These are phyloP conservation scores for Eucalyptus cloeziana DNA, from an alignment of 345 rosid genomes.

Conservation along the genomic window DNA sequence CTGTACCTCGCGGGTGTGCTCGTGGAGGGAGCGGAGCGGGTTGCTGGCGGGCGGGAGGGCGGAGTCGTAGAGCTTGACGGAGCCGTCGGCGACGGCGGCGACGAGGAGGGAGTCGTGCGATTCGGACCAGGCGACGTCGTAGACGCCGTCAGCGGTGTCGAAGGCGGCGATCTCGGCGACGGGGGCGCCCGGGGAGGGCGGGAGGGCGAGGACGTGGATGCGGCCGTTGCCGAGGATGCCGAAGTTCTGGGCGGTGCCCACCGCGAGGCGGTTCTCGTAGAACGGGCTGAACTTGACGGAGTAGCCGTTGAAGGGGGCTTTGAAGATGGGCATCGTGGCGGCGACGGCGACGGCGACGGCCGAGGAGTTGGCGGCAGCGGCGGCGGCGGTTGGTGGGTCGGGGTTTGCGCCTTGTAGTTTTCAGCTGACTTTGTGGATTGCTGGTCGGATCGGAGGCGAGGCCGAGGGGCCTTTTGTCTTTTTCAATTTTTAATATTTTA, in stretches of 20 bases:
- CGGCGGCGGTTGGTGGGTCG: background rate
- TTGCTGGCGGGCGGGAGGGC: conserved; percentile 60
- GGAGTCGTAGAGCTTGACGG: conserved; percentile 79
- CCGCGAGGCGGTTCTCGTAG: conserved; percentile 79
- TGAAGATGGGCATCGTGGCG: conserved; percentile 62
- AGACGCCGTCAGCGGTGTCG: conserved; percentile 89
- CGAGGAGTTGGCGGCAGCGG: background rate
- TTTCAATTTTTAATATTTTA: background rate
- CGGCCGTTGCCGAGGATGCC: conserved; percentile 97
- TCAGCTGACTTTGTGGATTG: background rate
- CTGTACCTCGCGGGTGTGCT: conserved; percentile 91
- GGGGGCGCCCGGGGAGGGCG: conserved; percentile 37
- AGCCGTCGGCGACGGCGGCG: conserved; percentile 79
- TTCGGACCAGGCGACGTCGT: conserved; percentile 87
- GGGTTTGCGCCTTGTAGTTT: background rate
- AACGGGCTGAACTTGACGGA: conserved; percentile 87
- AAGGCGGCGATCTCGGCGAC: conserved; percentile 39
- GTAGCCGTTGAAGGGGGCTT: conserved; percentile 78
- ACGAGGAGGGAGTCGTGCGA: conserved; percentile 86
- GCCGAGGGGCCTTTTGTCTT: background rate
- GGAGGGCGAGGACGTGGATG: conserved; percentile 69
- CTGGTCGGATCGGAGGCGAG: background rate
- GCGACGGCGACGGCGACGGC: background rate
- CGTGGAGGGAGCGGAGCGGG: conserved; percentile 73
- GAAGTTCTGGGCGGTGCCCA: conserved; percentile 84